Conservation (phyloP, 2,329 filamentous ascomycete genomes). For the Diaporthe humulicola region DNA sequence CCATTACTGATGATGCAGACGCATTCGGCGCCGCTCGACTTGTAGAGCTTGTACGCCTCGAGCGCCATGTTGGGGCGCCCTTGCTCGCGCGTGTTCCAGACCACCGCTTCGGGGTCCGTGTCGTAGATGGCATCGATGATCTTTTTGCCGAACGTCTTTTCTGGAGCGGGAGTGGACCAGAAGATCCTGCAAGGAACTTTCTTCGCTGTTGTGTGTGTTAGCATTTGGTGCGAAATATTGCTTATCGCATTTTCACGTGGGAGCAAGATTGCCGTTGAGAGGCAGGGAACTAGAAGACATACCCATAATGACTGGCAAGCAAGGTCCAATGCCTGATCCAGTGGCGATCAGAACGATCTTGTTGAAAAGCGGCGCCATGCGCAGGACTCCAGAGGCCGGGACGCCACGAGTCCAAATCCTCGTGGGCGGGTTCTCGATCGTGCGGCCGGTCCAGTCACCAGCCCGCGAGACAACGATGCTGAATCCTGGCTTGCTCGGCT, state of each 20-base stretch:
- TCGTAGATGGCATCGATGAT: conserved; percentile 45
- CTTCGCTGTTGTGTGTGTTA: conserved; percentile 24
- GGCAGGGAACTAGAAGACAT: conserved; percentile 50
- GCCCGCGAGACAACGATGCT: conserved; percentile 72
- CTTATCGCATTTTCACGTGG: background rate
- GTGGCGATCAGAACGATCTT: conserved; percentile 72
- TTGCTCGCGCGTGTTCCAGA: conserved; percentile 48
- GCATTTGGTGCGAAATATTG: background rate
- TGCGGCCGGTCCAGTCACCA: conserved; percentile 73
- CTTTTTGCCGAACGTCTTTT: conserved; percentile 50
- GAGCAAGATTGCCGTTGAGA: background rate
- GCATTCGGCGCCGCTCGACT: conserved; percentile 48
- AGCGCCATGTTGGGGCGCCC: conserved; percentile 50
- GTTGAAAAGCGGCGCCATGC: conserved; percentile 68
- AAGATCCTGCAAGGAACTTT: conserved; percentile 48
- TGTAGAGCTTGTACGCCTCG: conserved; percentile 45
- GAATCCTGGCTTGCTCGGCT: conserved; percentile 48
- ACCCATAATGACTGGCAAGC: conserved; percentile 62
- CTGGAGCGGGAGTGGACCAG: conserved; percentile 51
- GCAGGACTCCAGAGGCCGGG: conserved; percentile 69
- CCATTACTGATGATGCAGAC: conserved; percentile 53
- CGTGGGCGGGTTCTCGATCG: conserved; percentile 67
- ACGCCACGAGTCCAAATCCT: conserved; percentile 72
- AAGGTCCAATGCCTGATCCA: conserved; percentile 74
- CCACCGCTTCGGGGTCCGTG: conserved; percentile 49